Evolutionary conservation across 768 basidiomycete genomes (phyloP).

Genomic region (Gloeophyllum trabeum): DNA sequence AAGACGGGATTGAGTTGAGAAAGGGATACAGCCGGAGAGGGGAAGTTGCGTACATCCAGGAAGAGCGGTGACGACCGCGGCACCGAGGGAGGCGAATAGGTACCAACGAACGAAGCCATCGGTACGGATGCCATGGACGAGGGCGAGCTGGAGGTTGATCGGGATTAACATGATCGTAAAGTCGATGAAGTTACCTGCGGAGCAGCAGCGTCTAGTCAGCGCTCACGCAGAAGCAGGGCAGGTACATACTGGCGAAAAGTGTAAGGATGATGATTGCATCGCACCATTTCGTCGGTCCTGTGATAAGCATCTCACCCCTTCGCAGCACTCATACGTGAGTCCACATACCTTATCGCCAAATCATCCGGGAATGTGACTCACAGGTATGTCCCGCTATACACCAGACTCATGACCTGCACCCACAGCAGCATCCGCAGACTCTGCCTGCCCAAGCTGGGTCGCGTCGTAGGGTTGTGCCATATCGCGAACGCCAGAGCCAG

Average conservation of each 20-base stretch:
- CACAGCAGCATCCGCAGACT: neutral
- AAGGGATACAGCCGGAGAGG: neutral
- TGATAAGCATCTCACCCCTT: constrained; percentile 1
- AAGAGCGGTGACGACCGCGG: neutral
- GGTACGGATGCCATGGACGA: neutral
- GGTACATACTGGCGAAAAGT: neutral
- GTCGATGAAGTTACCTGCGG: neutral
- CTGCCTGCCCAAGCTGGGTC: neutral
- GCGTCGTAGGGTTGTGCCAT: neutral
- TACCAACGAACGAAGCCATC: neutral
- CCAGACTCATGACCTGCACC: neutral
- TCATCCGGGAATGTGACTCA: neutral
- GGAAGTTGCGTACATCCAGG: neutral
- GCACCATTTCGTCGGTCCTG: constrained; percentile 1
- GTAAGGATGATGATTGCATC: neutral
- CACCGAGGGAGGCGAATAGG: neutral
- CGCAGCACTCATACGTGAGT: neutral
- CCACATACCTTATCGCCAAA: neutral
- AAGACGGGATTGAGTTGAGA: neutral
- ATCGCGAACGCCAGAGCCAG: neutral
- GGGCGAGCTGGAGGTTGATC: constrained; percentile 1
- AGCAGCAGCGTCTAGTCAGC: neutral
- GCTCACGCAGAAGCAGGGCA: neutral
- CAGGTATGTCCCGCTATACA: constrained; percentile 1
- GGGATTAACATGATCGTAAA: neutral